phyloP scores from a whole-genome alignment of 2,329 filamentous ascomycete species.

The Fusarium udum region DNA sequence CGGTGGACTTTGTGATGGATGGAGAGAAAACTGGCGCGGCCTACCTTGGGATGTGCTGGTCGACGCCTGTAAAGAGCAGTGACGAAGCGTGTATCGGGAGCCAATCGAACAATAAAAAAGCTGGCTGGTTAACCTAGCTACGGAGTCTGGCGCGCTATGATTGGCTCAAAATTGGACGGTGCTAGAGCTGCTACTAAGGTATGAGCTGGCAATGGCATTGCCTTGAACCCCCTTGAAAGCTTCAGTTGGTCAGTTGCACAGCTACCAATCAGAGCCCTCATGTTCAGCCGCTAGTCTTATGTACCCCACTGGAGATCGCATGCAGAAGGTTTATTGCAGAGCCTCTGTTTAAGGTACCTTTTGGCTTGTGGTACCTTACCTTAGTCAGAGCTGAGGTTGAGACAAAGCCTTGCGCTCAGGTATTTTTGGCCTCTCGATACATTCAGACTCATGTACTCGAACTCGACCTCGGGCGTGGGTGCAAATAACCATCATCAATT shows the following conservation, averaged over 20 bases:
- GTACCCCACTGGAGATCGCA: constrained; percentile 30
- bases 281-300: constrained; percentile 10
- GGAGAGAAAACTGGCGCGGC: constrained; percentile 35
- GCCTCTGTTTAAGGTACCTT: constrained; percentile 35
- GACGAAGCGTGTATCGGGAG: constrained; percentile 44
- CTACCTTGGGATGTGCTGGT: neutral
- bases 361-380: constrained; percentile 33
- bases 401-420: neutral
- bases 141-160: constrained; percentile 29
- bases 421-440: constrained; percentile 24
- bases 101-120: constrained; percentile 42
- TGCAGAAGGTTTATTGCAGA: constrained; percentile 28
- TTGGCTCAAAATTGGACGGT: constrained; percentile 20
- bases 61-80: constrained; percentile 34
- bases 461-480: neutral
- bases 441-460: neutral
- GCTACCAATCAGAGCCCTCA: constrained; percentile 19
- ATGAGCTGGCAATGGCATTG: constrained; percentile 41
- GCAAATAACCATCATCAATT: constrained; percentile 1
- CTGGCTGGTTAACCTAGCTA: constrained; percentile 34
- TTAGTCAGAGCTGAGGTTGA: constrained; percentile 24
- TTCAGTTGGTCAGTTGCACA: constrained; percentile 10
- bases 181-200: constrained; percentile 29
- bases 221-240: constrained; percentile 32
- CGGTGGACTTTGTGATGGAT: constrained; percentile 38